A percentile compares a stretch with the other conserved stretches of the same genome.
phyloP scores from a whole-genome alignment of 441 rosid species.

The Euphorbia celastroides region DNA sequence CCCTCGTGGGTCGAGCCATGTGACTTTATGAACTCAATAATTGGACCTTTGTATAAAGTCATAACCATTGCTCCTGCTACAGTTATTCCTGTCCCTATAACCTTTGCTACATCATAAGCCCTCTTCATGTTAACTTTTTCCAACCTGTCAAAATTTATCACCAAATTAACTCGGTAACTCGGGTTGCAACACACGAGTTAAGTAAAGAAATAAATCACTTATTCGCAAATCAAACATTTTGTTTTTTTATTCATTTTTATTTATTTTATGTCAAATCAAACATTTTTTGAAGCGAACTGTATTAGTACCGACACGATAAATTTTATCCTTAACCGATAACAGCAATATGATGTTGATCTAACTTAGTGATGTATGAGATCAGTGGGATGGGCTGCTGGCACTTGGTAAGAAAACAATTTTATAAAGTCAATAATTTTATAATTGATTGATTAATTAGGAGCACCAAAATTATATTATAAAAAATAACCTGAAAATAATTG shows the following conservation, averaged over 20 bases:
- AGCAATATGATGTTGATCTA: too few species aligned
- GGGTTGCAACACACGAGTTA: neutral
- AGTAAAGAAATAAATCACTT: too few species aligned
- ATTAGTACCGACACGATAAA: too few species aligned
- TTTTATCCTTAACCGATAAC: too few species aligned
- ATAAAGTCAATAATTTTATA: too few species aligned
- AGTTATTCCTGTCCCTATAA: conserved; percentile 69
- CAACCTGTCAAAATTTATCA: conserved; percentile 31
- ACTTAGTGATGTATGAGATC: too few species aligned
- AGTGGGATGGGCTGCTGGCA: neutral
- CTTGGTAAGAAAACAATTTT: neutral
- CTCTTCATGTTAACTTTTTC: conserved; percentile 65
- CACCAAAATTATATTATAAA: neutral
- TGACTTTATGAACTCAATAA: conserved; percentile 42
- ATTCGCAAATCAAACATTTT: too few species aligned
- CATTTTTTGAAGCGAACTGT: too few species aligned
- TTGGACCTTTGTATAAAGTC: conserved; percentile 91
- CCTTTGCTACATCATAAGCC: conserved; percentile 62
- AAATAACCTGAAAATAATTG: conserved; percentile 66
- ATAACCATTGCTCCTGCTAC: conserved; percentile 86
- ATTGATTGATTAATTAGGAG: neutral
- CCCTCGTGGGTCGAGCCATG: conserved; percentile 35
- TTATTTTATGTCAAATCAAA: too few species aligned
- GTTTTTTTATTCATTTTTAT: too few species aligned
- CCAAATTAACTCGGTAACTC: neutral